Evolutionary conservation across 1,284 basidiomycete genomes (phyloP).

Genomic region (Amylostereum areolatum): DNA sequence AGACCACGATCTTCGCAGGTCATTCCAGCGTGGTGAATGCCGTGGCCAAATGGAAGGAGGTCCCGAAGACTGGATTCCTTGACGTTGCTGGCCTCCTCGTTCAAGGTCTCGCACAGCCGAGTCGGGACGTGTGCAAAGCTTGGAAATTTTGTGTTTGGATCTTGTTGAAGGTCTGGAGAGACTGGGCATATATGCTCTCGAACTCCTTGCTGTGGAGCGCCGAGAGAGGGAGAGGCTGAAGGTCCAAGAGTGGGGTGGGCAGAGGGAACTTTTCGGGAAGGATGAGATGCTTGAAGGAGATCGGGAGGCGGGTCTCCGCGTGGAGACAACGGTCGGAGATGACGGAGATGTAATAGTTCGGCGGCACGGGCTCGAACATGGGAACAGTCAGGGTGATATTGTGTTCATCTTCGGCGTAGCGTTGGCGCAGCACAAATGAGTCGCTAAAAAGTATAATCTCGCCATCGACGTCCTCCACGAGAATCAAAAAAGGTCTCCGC

Average conservation of each 20-base stretch:
- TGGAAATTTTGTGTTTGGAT: constrained; percentile 99
- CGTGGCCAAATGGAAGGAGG: constrained; percentile 93
- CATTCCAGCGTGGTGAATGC: constrained; percentile 99
- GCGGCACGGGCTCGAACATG: too few species aligned
- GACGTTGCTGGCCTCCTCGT: constrained; percentile 79
- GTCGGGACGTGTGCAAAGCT: constrained; percentile 89
- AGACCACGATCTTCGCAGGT: constrained; percentile 87
- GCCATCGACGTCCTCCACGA: too few species aligned
- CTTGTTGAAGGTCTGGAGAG: constrained; percentile 90
- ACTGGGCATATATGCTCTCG: constrained; percentile 79
- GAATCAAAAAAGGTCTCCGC: too few species aligned
- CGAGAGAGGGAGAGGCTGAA: constrained; percentile 86
- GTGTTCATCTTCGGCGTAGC: too few species aligned
- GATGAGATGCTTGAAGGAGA: constrained; percentile 95
- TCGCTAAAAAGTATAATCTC: too few species aligned
- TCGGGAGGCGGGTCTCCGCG: too few species aligned
- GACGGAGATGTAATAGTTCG: too few species aligned
- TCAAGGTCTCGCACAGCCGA: constrained; percentile 84
- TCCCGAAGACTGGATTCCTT: constrained; percentile 86
- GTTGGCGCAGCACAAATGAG: too few species aligned
- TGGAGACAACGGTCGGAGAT: too few species aligned
- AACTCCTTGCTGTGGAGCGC: constrained; percentile 92
- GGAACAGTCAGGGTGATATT: too few species aligned
- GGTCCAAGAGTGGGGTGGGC: constrained; percentile 88
- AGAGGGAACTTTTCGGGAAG: constrained; percentile 96